Conservation (phyloP, 1,284 basidiomycete species). For the Peniophora sp. region DNA sequence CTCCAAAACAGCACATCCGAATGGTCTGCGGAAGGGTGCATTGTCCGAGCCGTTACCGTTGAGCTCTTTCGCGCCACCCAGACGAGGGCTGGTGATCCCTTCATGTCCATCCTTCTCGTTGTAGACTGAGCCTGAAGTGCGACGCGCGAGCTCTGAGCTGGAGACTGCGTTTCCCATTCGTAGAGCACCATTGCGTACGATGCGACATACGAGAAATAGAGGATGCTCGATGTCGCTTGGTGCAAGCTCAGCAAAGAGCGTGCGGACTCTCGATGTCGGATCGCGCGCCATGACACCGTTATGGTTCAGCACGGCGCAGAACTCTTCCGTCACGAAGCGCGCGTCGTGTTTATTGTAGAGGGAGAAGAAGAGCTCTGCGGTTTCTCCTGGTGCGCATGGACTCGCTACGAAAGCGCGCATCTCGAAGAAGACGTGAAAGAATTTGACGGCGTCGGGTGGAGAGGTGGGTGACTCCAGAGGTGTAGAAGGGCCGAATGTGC, state of each 20-base stretch:
- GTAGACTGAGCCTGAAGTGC: conserved; percentile 40
- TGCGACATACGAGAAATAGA: conserved; percentile 83
- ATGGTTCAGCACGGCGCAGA: conserved; percentile 85
- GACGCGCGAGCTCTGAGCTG: conserved; percentile 35
- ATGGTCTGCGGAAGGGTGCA: conserved; percentile 67
- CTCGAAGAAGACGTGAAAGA: conserved; percentile 87
- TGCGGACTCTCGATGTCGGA: conserved; percentile 61
- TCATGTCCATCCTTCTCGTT: conserved; percentile 22
- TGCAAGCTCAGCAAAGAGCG: conserved; percentile 86
- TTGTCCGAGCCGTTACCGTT: conserved; percentile 10
- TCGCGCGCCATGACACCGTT: conserved; percentile 82
- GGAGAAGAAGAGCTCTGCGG: conserved; percentile 90
- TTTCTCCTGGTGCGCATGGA: conserved; percentile 84
- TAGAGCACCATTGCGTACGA: conserved; percentile 83
- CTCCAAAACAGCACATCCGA: conserved; percentile 91
- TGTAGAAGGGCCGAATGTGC: conserved; percentile 8
- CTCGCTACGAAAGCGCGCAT: conserved; percentile 88
- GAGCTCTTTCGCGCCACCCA: neutral
- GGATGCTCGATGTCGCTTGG: conserved; percentile 79
- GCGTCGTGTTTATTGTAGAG: conserved; percentile 82
- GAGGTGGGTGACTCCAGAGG: conserved; percentile 17
- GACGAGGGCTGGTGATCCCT: neutral
- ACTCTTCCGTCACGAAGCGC: conserved; percentile 93
- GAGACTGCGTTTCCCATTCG: conserved; percentile 60
- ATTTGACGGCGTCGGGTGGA: conserved; percentile 46